Conservation (phyloP, 2,329 filamentous ascomycete species). For the Rachicladosporium sp. region DNA sequence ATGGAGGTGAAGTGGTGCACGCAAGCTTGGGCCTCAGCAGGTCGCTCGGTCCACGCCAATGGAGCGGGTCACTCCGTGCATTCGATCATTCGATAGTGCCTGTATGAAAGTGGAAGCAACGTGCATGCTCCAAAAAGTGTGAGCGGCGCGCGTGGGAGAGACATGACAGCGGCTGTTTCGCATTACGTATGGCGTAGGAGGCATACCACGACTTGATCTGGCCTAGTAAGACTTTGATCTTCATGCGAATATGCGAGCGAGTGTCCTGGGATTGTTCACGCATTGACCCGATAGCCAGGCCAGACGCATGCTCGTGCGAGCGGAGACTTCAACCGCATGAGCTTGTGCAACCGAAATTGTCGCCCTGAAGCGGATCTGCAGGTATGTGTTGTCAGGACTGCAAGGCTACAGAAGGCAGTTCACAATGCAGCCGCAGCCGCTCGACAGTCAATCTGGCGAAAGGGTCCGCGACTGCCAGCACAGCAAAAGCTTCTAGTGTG, state of each 20-base stretch:
- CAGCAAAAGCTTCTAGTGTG: no score
- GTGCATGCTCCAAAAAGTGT: background rate
- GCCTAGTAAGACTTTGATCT: conserved; percentile 12
- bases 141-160: background rate
- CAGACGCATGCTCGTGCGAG: conserved; percentile 11
- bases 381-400: conserved; percentile 17
- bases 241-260: conserved; percentile 8
- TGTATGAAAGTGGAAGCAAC: conserved; percentile 10
- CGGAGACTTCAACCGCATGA: conserved; percentile 5
- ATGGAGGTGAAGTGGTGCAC: conserved; percentile 7
- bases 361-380: conserved; percentile 6
- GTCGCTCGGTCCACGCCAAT: no score
- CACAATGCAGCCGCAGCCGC: no score
- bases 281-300: conserved; percentile 2
- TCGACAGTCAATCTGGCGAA: no score
- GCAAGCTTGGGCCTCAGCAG: conserved; percentile 8
- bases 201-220: conserved; percentile 15
- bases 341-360: conserved; percentile 13
- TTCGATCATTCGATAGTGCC: conserved; percentile 12
- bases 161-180: no score
- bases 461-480: no score
- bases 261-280: conserved; percentile 4
- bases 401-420: no score
- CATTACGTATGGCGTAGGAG: conserved; percentile 3
- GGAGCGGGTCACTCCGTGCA: background rate